Evolutionary conservation across 2,329 filamentous ascomycete genomes (phyloP), one percentile per base, ranked within the genome.

Genomic region (Stagonosporopsis cucurbitacearum): DNA sequence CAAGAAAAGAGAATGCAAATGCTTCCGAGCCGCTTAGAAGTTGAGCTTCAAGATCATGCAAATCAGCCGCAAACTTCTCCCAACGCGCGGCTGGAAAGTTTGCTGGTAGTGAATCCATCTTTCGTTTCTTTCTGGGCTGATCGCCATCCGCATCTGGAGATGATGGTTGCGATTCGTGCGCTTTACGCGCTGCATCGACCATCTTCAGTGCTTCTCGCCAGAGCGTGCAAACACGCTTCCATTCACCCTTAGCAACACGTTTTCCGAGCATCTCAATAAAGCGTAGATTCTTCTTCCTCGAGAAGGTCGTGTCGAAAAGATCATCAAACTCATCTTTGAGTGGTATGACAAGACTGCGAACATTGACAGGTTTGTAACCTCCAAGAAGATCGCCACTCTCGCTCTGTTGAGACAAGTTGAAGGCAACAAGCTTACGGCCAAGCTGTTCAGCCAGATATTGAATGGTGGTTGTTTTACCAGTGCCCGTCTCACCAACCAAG

Each of bases 401-500:
- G 69, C 93, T 98, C 74, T 99, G 96, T 72, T 99, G 96, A 0
- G 95, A 99, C 72, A 99, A 76, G 71, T 99, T 99, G 70, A 99
- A 92, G 2, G 93, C 91, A 0, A 92, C 90, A 12, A 99, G 84
- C 67, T 91, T 96, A 70, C 92, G 90, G 1, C 93, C 91, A 25
- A 97, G 82, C 3, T 89, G 84, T 54, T 90, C 88, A 0, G 95
- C 92, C 52, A 99, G 81, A 71, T 97, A 92, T 74, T 99, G 95
- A 13, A 99, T 88, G 23, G 95, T 90, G 0, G 95, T 96, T 0
- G 95, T 99, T 78, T 99, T 99, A 67, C 95, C 95, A 46, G 96
- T 97, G 80, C 95, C 95, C 7, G 95, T 99, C 79, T 99, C 95
- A 71, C 95, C 95, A n/a, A 99, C 95, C 25, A 99, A 85, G 17